Percentiles rank a stretch among this genome's conserved stretches.
These are phyloP conservation scores for Byssothecium circinans DNA, from an alignment of 2,329 filamentous ascomycete genomes.

Conservation along the genomic window DNA sequence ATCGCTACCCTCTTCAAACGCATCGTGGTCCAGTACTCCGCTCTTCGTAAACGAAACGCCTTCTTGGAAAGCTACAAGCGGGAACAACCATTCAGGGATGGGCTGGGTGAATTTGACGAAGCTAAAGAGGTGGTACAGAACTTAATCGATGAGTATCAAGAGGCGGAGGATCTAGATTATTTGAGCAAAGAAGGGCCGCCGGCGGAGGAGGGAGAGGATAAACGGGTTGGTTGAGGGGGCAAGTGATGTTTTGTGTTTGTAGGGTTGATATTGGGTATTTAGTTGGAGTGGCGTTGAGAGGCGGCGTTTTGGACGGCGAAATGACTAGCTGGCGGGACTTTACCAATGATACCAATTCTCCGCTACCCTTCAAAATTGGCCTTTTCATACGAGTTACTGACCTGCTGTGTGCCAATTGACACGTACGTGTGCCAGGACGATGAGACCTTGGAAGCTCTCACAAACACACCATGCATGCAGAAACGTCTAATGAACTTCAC, in stretches of 20 bases:
- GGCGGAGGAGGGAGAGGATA: slow-evolving; percentile 34
- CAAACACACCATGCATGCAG: no score
- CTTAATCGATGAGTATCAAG: slow-evolving; percentile 92
- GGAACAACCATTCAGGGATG: slow-evolving; percentile 89
- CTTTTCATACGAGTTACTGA: background rate
- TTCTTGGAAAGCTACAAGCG: slow-evolving; percentile 97
- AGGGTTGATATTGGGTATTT: no score
- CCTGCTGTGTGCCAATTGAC: background rate
- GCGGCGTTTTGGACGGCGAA: background rate
- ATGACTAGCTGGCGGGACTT: background rate
- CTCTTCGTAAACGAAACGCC: slow-evolving; percentile 92
- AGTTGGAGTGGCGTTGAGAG: background rate
- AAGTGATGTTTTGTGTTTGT: no score
- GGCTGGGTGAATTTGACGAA: slow-evolving; percentile 92
- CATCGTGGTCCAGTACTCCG: slow-evolving; percentile 89
- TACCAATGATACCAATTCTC: background rate
- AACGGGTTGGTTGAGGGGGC: slow-evolving; percentile 24
- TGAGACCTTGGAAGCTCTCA: no score
- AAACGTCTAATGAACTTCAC: no score
- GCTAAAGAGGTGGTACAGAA: slow-evolving; percentile 88
- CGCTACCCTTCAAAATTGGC: background rate
- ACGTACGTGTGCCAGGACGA: no score
- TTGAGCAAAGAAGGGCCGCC: slow-evolving; percentile 68
- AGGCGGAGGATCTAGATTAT: slow-evolving; percentile 88
- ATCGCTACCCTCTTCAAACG: slow-evolving; percentile 96